Base-by-base conservation (phyloP, 495 filamentous ascomycete species). In the Penicillium alfredii region DNA sequence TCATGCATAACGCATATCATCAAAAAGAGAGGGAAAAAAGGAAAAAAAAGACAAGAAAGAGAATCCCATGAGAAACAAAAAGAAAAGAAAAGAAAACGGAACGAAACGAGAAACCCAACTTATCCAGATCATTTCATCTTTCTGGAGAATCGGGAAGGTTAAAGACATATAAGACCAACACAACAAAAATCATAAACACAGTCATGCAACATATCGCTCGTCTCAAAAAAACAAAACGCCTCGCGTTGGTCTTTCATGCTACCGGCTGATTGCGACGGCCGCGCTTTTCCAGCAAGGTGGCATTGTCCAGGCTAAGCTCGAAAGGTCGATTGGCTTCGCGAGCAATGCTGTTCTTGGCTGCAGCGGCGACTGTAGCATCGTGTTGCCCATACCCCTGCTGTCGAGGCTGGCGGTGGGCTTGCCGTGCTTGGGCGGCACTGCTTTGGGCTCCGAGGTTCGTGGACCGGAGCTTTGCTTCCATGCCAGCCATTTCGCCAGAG, bases 281-380 rank as follows among this genome's bases (percentile, higher is more conserved):
- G 45, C 92, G 72, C 42, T 88, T 74, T 6, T 88, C 88, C 1
- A 98, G 65, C 38, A 98, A 65, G 14, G 88, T 95, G 3, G 93
- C 81, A 38, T 88, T 86, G 40, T 94, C 85, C 10, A 98, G 66
- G 55, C 78, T 95, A 19, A 98, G 72, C 60, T 98, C 92, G 47
- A 98, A 98, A 1, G 83, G 78, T 13, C 67, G 62, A 22, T 78
- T 81, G 32, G 78, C 71, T 37, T 76, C 73, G 40, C 72, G 66
- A 11, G 70, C 73, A 8, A 86, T 84, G 47, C 84, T 80, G 49
- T 81, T 76, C 58, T 80, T 80, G n/a, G 84, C 87, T 4, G 86
- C 86, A 13, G 81, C 81, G 8, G 84, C 82, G 1, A 90, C 82
- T 6, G 73, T 69, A 8, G 88, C 72, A 33, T 78, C 81, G 52